A percentile compares a stretch with the other conserved stretches of the same genome.
phyloP scores from a whole-genome alignment of 257 asterid genomes.

The Solanum etuberosum region DNA sequence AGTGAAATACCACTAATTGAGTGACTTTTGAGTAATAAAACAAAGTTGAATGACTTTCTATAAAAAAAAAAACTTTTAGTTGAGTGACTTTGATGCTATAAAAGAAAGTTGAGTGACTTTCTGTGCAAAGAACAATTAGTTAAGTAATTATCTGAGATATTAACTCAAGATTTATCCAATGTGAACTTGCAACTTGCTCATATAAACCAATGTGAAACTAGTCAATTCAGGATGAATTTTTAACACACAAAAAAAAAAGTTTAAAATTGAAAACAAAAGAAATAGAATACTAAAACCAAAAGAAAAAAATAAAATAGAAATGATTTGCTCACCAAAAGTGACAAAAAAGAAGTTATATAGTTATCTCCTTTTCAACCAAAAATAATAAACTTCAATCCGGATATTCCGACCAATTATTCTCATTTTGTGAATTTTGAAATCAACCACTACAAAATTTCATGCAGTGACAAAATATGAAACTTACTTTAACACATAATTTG shows the following conservation, averaged over 20 bases:
- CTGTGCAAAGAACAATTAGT: too few species aligned
- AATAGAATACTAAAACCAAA: background rate
- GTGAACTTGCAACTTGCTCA: too few species aligned
- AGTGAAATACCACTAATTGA: too few species aligned
- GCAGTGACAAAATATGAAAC: background rate
- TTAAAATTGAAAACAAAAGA: too few species aligned
- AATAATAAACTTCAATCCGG: background rate
- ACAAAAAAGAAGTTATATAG: background rate
- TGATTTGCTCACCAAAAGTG: background rate
- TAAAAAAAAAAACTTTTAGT: too few species aligned
- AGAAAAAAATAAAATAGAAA: background rate
- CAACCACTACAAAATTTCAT: too few species aligned
- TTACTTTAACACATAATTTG: background rate
- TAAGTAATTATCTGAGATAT: too few species aligned
- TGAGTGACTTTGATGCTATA: too few species aligned
- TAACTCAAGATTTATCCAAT: too few species aligned
- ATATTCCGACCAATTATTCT: background rate
- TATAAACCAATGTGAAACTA: background rate
- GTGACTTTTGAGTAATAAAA: too few species aligned
- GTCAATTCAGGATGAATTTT: background rate
- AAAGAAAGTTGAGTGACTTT: too few species aligned
- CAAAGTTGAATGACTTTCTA: accelerated
- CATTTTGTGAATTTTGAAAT: too few species aligned
- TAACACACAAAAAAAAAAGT: background rate
- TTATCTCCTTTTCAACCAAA: background rate